A percentile compares a stretch with the other conserved stretches of the same genome.
Evolutionary conservation across 2,329 filamentous ascomycete species (phyloP).

Genomic region (Cryoendolithus antarcticus): DNA sequence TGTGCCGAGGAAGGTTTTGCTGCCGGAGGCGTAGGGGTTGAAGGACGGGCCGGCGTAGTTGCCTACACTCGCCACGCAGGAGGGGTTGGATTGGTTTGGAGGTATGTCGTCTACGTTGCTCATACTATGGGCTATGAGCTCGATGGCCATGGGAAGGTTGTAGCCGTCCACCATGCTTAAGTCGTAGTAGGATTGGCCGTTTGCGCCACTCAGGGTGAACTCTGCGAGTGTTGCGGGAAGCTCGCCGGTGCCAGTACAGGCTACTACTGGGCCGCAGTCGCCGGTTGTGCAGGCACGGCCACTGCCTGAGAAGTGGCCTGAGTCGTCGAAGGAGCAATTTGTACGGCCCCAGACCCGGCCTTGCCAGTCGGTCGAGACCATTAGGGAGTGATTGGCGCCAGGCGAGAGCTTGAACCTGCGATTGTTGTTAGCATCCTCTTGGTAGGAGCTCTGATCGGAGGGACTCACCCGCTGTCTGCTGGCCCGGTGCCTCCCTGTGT

Average conservation of each 20-base stretch:
- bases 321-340: constrained; percentile 63
- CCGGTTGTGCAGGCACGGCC: constrained; percentile 56
- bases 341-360: constrained; percentile 74
- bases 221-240: constrained; percentile 68
- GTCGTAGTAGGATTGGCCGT: constrained; percentile 65
- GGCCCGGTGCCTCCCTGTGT: constrained; percentile 62
- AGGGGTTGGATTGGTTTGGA: constrained; percentile 63
- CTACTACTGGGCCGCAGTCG: constrained; percentile 59
- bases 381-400: constrained; percentile 47
- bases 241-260: constrained; percentile 50
- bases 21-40: constrained; percentile 37
- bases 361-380: constrained; percentile 63
- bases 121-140: constrained; percentile 42
- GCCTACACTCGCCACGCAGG: constrained; percentile 61
- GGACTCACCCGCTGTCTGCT: constrained; percentile 40
- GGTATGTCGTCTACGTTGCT: constrained; percentile 50
- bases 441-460: background rate
- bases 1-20: constrained; percentile 42
- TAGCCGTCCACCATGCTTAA: constrained; percentile 78
- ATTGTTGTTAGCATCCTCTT: background rate
- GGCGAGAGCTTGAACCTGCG: constrained; percentile 47
- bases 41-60: constrained; percentile 37
- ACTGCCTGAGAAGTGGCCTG: constrained; percentile 41
- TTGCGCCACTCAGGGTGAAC: constrained; percentile 61
- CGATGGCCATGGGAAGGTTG: constrained; percentile 58